Evolutionary conservation across 352 stramenopile genomes (phyloP).

Genomic region (Globisporangium megalacanthum): DNA sequence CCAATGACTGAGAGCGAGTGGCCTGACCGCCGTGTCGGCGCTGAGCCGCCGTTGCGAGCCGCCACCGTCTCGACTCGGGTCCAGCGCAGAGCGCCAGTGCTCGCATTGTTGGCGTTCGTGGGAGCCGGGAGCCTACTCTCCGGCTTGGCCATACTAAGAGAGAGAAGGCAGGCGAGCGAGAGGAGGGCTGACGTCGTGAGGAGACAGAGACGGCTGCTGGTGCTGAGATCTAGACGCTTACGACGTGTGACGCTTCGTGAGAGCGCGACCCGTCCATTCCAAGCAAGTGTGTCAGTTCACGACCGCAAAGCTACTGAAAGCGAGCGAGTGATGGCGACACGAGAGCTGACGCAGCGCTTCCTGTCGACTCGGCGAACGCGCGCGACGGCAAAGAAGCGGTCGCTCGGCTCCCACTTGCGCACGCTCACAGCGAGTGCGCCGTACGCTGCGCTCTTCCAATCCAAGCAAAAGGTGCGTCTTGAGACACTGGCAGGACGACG

Average conservation of each 20-base stretch:
- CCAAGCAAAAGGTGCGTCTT: constrained; percentile 41
- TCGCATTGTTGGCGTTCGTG: not conserved
- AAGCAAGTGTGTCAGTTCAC: constrained; percentile 39
- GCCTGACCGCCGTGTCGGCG: constrained; percentile 88
- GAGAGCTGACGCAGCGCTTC: constrained; percentile 54
- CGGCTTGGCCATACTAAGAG: too few species aligned
- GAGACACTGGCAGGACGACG: too few species aligned
- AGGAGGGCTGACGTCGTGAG: too few species aligned
- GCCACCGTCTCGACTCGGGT: constrained; percentile 42
- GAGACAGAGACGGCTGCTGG: too few species aligned
- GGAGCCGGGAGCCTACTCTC: not conserved
- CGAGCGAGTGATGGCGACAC: constrained; percentile 41
- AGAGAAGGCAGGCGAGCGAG: too few species aligned
- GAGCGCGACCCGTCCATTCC: not conserved
- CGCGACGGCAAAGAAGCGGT: constrained; percentile 27
- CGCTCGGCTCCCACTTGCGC: constrained; percentile 53
- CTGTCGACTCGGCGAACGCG: constrained; percentile 30
- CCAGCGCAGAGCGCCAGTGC: constrained; percentile 38
- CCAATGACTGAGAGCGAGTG: constrained; percentile 91
- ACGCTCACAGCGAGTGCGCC: constrained; percentile 33
- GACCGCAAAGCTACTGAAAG: constrained; percentile 7
- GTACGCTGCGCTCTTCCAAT: constrained; percentile 43
- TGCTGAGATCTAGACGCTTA: too few species aligned
- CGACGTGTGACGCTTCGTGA: too few species aligned
- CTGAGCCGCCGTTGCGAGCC: constrained; percentile 57